phyloP scores from a whole-genome alignment of 345 rosid species.

The Acer saccharum region DNA sequence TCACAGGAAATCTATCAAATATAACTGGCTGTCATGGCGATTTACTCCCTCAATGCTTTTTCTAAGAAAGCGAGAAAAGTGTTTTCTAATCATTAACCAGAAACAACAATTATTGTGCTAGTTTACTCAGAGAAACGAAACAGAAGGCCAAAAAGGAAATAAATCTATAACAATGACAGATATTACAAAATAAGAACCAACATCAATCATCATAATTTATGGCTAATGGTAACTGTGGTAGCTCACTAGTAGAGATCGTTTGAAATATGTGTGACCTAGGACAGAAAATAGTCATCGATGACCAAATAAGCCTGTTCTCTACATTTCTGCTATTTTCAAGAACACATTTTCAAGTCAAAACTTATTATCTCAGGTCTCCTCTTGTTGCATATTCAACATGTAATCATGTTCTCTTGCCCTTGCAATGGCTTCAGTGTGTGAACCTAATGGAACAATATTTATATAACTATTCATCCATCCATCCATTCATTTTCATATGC shows the following conservation, averaged over 20 bases:
- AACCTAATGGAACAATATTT: neutral
- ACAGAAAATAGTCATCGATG: neutral
- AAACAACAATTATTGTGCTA: neutral
- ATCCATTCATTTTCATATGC: neutral
- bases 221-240: neutral
- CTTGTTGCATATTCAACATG: neutral
- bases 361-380: neutral
- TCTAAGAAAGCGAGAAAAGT: neutral
- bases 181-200: neutral
- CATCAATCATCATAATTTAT: neutral
- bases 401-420: neutral
- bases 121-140: neutral
- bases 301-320: neutral
- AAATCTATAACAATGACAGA: neutral
- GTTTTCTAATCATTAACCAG: neutral
- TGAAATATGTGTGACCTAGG: neutral
- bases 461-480: neutral
- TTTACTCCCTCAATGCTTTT: neutral
- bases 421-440: neutral
- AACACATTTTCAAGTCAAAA: neutral
- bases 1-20: neutral
- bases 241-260: neutral
- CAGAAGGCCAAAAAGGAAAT: too few relatives aligned
- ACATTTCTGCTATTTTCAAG: neutral
- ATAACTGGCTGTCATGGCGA: neutral